A percentile compares a stretch with the other conserved stretches of the same genome.
These are phyloP conservation scores for Pythium dissimile DNA, from an alignment of 352 stramenopile species.

Conservation along the genomic window DNA sequence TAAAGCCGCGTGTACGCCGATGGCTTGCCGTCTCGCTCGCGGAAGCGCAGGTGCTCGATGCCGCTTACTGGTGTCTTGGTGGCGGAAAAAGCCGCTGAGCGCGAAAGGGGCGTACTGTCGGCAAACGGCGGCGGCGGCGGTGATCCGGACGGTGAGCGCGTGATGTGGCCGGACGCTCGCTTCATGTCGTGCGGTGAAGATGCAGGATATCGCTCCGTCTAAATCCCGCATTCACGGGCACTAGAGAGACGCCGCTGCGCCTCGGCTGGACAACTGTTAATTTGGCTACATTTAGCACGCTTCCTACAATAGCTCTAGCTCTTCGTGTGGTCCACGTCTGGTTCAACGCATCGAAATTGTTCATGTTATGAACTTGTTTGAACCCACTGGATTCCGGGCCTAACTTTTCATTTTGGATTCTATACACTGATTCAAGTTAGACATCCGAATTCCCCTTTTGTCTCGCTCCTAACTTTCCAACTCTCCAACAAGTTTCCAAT, in stretches of 20 bases:
- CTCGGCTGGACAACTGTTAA: neutral
- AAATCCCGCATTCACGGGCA: no score
- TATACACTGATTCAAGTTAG: slow-evolving; percentile 1
- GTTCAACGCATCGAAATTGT: neutral
- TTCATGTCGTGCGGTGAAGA: no score
- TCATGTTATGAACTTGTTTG: neutral
- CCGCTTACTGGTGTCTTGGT: no score
- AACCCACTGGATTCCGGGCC: neutral
- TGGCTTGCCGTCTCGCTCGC: slow-evolving; percentile 17
- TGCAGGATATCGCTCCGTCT: no score
- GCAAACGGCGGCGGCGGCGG: neutral
- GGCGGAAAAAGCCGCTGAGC: no score
- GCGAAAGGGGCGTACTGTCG: no score
- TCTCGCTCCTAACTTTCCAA: neutral
- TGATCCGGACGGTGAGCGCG: no score
- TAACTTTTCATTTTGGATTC: neutral
- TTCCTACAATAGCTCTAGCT: no score
- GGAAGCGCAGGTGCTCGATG: slow-evolving; percentile 22
- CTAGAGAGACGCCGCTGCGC: no score
- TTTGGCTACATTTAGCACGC: slow-evolving; percentile 5
- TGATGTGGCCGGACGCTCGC: slow-evolving; percentile 7
- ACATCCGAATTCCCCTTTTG: neutral
- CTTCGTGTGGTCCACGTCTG: slow-evolving; percentile 2
- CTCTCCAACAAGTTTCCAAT: neutral
- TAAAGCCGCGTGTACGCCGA: slow-evolving; percentile 54